Conservation (phyloP, 179 eudicot genomes). For the Silene coronaria region DNA sequence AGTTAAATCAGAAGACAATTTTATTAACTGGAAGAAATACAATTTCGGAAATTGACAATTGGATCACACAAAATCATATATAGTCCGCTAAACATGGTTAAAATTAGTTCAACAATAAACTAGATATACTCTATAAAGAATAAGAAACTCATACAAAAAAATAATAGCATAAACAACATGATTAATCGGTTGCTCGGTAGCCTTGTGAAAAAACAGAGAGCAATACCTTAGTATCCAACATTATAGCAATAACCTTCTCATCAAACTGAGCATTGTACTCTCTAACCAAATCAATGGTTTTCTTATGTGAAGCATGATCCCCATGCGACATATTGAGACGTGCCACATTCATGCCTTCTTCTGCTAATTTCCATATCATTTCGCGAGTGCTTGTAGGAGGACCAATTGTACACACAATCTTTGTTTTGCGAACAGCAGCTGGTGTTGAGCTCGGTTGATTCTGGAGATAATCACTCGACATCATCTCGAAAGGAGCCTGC, state of each 20-base stretch:
- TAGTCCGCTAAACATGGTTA: neutral
- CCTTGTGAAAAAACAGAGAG: neutral
- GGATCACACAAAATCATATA: neutral
- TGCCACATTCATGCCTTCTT: slow-evolving; percentile 95
- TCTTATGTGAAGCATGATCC: slow-evolving; percentile 91
- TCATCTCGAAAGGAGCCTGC: slow-evolving; percentile 42
- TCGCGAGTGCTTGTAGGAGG: slow-evolving; percentile 85
- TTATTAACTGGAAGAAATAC: neutral
- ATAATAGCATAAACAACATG: neutral
- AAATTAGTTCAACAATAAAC: neutral
- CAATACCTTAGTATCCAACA: slow-evolving; percentile 93
- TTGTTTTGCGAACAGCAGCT: slow-evolving; percentile 60
- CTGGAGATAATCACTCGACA: slow-evolving; percentile 29
- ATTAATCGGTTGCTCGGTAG: neutral
- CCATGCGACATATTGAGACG: slow-evolving; percentile 98
- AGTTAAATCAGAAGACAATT: neutral
- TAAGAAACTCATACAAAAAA: neutral
- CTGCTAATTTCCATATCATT: slow-evolving; percentile 98
- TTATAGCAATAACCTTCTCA: slow-evolving; percentile 82
- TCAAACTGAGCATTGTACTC: slow-evolving; percentile 89
- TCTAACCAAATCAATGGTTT: slow-evolving; percentile 81
- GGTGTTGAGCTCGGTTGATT: slow-evolving; percentile 19
- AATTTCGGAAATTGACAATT: neutral
- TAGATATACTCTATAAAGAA: neutral
- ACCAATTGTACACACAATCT: slow-evolving; percentile 96